Base-by-base conservation (phyloP, 108 stramenopile genomes). In the Skeletonema costatum region DNA sequence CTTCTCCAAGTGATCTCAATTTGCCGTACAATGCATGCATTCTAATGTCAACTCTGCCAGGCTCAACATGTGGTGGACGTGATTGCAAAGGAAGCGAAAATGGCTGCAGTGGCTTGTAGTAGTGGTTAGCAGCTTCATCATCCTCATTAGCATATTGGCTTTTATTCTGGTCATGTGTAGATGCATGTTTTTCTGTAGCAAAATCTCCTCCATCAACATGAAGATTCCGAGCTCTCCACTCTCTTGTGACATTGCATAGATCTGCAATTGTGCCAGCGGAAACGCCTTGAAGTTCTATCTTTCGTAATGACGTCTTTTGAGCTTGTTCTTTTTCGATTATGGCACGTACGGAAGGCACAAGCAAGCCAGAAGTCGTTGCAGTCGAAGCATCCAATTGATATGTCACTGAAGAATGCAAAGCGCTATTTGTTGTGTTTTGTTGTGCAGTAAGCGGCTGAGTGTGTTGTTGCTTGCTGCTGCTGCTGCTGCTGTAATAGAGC, bases 11-110 rank as follows among this genome's bases (percentile, higher is more conserved):
- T n/a, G 44, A 46, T 46, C 44, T 46, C 44, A 46, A 46, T 51
- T 85, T 73, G 32, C 61, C 70, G 50, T 85, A 78, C 19, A 85
- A 41, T 17, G 79, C 25, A 78, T 78, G 81, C 69, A 80, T 50
- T 65, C 85, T 60, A 46, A 85, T 82, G 72, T 82, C 85, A 51
- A 85, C 81, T 59, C 85, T 64, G 11, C 85, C 85, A 17, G 71
- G 66, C 62, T 85, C 85, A 39, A 85, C 82, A 58, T 82, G 81
- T 35, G 81, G 81, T 30, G 85, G 81, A 9, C 72, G 39, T 0
- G 77, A 74, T 13, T 67, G 48, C 29, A 79, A 67, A 5, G 85
- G 85, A 33, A 85, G 61, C 8, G 41, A 41, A 74, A 74, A 82
- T 7, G 85, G 85, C 70, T 73, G 76, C 60, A 85, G 63, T 10